Evolutionary conservation across 2,329 filamentous ascomycete genomes (phyloP), one percentile per base, ranked within the genome.

Genomic region (Cytospora piceicola): DNA sequence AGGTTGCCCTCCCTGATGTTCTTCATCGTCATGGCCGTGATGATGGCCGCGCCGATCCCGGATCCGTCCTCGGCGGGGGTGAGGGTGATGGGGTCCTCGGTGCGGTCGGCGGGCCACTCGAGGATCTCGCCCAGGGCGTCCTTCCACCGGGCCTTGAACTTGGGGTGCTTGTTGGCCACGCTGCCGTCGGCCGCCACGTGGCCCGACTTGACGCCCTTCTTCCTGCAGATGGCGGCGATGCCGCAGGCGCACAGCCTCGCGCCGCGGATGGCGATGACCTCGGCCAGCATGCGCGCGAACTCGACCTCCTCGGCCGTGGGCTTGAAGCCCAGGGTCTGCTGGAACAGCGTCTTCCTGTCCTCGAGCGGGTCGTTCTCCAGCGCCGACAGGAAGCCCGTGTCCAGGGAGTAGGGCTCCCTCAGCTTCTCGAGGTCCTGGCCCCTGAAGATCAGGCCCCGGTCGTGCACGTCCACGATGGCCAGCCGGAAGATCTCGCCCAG

Each of bases 91-190:
- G 88, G 89, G 73, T 92, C 88, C 72, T 85, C 82, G 74, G 88
- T 83, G 73, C 88, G 86, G 46, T 84, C 83, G 58, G 81, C 81
- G 3, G 84, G 80, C 89, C 89, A 92, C 77, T 90, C 90, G 53
- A 92, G 81, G 67, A 92, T 91, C 77, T 92, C 90, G 61, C 89
- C 85, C 51, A 92, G 81, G 20, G 90, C 90, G 71, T 85, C 80
- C 20, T 89, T 89, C 68, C 89, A 89, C 59, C 90, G 85, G 64
- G 84, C 81, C 80, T 91, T 91, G 82, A 92, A 93, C 77, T 91
- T 88, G 4, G 90, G 90, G 77, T 92, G 92, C 75, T 92, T 92
- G 79, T 90, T 92, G 79, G 92, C 92, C 61, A 93, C 90, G 20
- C 86, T 90, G 39, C 90, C 90, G 72, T 93, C 90, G 54, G 90